These are phyloP conservation scores for Diphasiastrum complanatum DNA, from an alignment of 83 land plant genomes.

Conservation along the genomic window DNA sequence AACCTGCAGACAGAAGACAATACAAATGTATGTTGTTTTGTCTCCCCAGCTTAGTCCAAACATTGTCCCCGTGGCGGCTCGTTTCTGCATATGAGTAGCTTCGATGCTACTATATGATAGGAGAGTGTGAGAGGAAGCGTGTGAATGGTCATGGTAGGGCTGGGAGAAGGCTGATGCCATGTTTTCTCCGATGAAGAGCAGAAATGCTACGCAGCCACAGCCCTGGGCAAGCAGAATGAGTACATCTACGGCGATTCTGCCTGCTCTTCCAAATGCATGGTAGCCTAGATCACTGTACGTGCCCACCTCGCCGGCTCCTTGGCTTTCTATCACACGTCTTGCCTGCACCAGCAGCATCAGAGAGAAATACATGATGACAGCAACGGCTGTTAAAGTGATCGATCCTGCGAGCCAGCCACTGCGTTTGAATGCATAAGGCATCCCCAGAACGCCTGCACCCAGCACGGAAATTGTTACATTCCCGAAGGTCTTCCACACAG, in stretches of 20 bases:
- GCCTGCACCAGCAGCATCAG: slow-evolving; percentile 41
- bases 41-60: neutral
- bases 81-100: neutral
- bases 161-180: slow-evolving; percentile 26
- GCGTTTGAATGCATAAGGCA: slow-evolving; percentile 30
- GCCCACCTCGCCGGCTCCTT: slow-evolving; percentile 17
- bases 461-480: slow-evolving; percentile 44
- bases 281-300: slow-evolving; percentile 38
- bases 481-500: slow-evolving; percentile 25
- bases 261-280: slow-evolving; percentile 21
- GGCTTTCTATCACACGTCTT: slow-evolving; percentile 14
- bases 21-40: slow-evolving; percentile 8
- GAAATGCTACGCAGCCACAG: slow-evolving; percentile 39
- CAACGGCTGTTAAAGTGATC: slow-evolving; percentile 10
- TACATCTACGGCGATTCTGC: slow-evolving; percentile 29
- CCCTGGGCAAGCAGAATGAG: slow-evolving; percentile 31
- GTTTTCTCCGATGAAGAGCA: slow-evolving; percentile 42
- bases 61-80: neutral
- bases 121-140: neutral
- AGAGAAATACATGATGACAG: slow-evolving; percentile 33
- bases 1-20: slow-evolving; percentile 8
- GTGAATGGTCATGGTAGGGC: neutral
- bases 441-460: slow-evolving; percentile 43
- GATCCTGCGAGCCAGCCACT: slow-evolving; percentile 36
- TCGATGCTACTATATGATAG: neutral